Conservation (phyloP, 768 basidiomycete species). For the Lactarius tabidus region DNA sequence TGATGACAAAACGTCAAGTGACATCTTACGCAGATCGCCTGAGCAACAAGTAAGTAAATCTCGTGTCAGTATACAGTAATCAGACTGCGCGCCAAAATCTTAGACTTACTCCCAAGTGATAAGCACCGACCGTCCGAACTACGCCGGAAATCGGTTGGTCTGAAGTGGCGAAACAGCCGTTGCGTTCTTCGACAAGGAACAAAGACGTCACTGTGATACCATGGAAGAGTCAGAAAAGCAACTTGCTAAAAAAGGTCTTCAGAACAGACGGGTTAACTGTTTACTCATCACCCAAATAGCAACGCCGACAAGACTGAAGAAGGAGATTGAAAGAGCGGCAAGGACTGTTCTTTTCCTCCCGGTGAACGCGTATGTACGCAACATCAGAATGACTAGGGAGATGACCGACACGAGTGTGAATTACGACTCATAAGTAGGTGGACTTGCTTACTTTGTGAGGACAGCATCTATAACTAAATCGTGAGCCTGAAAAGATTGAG, state of each 20-base stretch:
- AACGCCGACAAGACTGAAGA: constrained; percentile 8
- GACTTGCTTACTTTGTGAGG: constrained; percentile 15
- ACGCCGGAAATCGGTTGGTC: not conserved
- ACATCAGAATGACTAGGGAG: constrained; percentile 8
- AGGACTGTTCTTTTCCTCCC: constrained; percentile 9
- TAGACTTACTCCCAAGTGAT: constrained; percentile 21
- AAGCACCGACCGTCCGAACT: not conserved
- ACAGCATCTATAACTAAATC: constrained; percentile 6
- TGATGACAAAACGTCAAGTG: not conserved
- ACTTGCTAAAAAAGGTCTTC: not conserved
- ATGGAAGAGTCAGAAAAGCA: not conserved
- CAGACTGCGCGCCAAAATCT: not conserved
- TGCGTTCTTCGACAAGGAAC: constrained; percentile 1
- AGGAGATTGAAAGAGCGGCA: not conserved
- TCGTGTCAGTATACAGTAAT: not conserved
- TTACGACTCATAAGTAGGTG: not conserved
- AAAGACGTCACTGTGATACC: constrained; percentile 9
- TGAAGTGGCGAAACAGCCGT: constrained; percentile 16
- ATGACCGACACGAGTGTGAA: not conserved
- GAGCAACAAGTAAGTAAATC: not conserved
- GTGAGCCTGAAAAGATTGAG: not conserved
- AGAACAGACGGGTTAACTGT: constrained; percentile 9
- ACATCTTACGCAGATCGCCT: constrained; percentile 16
- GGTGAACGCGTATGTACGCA: constrained; percentile 22
- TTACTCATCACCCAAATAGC: constrained; percentile 14